Conservation (phyloP, 495 filamentous ascomycete genomes). For the Letharia lupina region DNA sequence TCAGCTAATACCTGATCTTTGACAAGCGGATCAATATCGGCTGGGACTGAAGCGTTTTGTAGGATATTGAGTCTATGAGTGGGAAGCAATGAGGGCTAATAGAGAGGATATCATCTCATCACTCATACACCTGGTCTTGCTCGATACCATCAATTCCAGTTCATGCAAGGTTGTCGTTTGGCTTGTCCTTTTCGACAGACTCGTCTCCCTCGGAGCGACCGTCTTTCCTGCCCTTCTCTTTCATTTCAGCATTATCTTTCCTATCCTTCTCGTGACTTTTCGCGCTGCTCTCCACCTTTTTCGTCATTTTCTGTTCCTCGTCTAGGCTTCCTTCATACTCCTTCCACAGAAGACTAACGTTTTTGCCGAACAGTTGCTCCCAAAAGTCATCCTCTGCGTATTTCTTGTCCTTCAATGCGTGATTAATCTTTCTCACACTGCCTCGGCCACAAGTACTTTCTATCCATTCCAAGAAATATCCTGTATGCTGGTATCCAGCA, state of each 20-base stretch:
- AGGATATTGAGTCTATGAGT: neutral
- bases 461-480: conserved; percentile 68
- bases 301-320: neutral
- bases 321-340: conserved; percentile 48
- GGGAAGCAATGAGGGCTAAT: neutral
- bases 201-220: neutral
- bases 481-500: conserved; percentile 85
- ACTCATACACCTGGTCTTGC: neutral
- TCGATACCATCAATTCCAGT: neutral
- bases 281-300: neutral
- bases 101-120: neutral
- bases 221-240: neutral
- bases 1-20: neutral
- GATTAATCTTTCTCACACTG: conserved; percentile 26
- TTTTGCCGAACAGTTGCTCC: conserved; percentile 55
- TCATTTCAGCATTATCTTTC: neutral
- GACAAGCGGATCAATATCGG: neutral
- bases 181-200: neutral
- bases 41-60: neutral
- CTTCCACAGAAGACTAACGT: conserved; percentile 62
- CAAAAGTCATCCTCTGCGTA: conserved; percentile 62
- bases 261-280: neutral
- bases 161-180: neutral
- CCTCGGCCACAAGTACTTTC: conserved; percentile 24
- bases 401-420: conserved; percentile 27